Conservation (phyloP, 805 yeast species). For the Yarrowia sp. region DNA sequence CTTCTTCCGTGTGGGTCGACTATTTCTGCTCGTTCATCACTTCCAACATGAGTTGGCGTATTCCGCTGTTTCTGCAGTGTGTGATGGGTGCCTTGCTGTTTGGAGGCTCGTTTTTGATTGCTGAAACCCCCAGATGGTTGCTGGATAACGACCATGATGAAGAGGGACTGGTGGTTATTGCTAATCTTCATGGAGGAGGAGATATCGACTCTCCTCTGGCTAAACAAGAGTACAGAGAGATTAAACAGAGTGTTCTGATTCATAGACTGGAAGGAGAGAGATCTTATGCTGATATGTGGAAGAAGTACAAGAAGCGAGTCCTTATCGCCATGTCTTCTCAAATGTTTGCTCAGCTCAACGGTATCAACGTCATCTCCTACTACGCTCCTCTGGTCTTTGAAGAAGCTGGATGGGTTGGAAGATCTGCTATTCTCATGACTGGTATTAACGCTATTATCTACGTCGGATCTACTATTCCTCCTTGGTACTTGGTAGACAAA, state of each 20-base stretch:
- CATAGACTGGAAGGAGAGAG: conserved; percentile 79
- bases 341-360: conserved; percentile 89
- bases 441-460: conserved; percentile 70
- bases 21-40: conserved; percentile 67
- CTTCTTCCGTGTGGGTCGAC: conserved; percentile 84
- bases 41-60: conserved; percentile 67
- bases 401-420: conserved; percentile 91
- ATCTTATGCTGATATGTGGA: conserved; percentile 72
- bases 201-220: conserved; percentile 69
- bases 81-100: conserved; percentile 66
- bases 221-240: conserved; percentile 68
- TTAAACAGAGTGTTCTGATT: conserved; percentile 74
- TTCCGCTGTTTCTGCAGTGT: conserved; percentile 75
- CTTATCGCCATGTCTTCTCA: conserved; percentile 88
- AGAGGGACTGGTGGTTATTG: conserved; percentile 83
- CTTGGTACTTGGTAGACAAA: conserved; percentile 84
- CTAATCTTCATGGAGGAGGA: conserved; percentile 78
- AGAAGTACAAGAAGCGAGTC: conserved; percentile 70
- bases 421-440: conserved; percentile 85
- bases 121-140: conserved; percentile 90
- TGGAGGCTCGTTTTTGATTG: conserved; percentile 72
- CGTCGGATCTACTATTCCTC: conserved; percentile 69
- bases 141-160: conserved; percentile 72
- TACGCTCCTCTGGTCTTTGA: conserved; percentile 94
- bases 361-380: conserved; percentile 88